Evolutionary conservation across 2,329 filamentous ascomycete genomes (phyloP), one percentile per base, ranked within the genome.

Genomic region (Trichoderma sp.): DNA sequence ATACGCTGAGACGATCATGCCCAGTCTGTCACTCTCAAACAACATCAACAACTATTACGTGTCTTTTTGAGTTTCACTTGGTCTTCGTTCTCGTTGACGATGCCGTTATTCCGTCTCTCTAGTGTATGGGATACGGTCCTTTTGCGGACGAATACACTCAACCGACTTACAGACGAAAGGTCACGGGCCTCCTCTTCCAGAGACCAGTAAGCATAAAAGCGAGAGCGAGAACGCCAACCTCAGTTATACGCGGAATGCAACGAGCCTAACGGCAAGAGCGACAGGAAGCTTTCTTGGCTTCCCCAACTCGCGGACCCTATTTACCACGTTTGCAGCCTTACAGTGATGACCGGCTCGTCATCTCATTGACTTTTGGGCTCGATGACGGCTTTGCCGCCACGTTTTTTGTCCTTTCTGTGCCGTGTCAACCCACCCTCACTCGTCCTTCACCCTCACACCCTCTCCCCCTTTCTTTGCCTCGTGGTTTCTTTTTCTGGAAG

Each of bases 251-350:
- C 34, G 47, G 23, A 8, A 43, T 61, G 66, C 55, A 50, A 61
- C 36, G 39, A 23, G 55, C 36, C 12, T 50, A 39, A 34, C 55
- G 55, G 39, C 55, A 23, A 8, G 55, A n/a, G 66, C 39, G 55
- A 61, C 55, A 50, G 55, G 66, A 68, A 61, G 55, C 55, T 68
- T 68, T 68, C 28, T 61, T 59, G 53, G 55, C 36, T 47, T 30
- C 34, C 9, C 36, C 17, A 23, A 23, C 43, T 65, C 26, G 28
- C 62, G 62, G 62, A 53, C 36, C 36, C 34, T 61, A 23, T 68
- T 59, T 61, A 28, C 26, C 36, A 32, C 17, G 32, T 43, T 28
- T 59, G 11, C 15, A 58, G 64, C 64, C 50, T 58, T 67, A 67
- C 53, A 12, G 11, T 53, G 11, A 53, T 53, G 47, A n/a, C 17